Base-by-base conservation (phyloP, 1,284 basidiomycete genomes). In the Trichosporon asahii region DNA sequence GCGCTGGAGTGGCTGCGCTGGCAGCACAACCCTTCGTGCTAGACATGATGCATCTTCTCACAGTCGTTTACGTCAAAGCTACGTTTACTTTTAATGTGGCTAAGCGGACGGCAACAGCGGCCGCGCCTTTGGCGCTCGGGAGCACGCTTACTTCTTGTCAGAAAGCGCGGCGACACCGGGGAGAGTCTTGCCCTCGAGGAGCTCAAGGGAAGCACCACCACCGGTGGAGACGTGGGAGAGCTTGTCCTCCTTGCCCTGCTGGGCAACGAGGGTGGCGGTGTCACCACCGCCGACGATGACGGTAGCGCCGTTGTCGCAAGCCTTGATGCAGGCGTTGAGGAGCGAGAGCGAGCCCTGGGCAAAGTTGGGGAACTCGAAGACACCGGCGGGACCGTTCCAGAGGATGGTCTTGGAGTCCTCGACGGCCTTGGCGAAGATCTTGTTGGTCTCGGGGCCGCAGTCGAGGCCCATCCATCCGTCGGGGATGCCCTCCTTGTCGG, bases 371-470 rank as follows among this genome's bases (percentile, higher is more conserved):
- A 98, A 97, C 85, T 99, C 96, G 84, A 99, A 99, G 37, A 99
- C 96, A 79, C 96, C 96, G 61, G 96, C 92, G 53, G 96, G 95
- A 66, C 94, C 96, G 83, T 99, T 99, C 95, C 96, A 99, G 71
- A 99, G 90, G 83, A 99, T 95, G 64, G 97, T 99, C 88, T 95
- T 98, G 73, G 94, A 87, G 80, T 92, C 90, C 69, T 90, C 83
- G 71, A 98, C 95, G 27, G 94, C 90, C 77, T 90, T 80, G 66
- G 86, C 87, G 87, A 92, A 99, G 72, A 93, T 85, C 79, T 93
- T 87, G 68, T 89, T 89, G 75, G 90, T 94, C 86, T 96, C 88
- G 46, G 88, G 88, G 72, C 95, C 95, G 68, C 87, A 90, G 83
- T 95, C 96, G 67, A 99, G 90, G 79, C 96, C 97, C 91, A 95